These are phyloP conservation scores for Nakazawaea siamensis DNA, from an alignment of 805 yeast genomes.

Conservation along the genomic window DNA sequence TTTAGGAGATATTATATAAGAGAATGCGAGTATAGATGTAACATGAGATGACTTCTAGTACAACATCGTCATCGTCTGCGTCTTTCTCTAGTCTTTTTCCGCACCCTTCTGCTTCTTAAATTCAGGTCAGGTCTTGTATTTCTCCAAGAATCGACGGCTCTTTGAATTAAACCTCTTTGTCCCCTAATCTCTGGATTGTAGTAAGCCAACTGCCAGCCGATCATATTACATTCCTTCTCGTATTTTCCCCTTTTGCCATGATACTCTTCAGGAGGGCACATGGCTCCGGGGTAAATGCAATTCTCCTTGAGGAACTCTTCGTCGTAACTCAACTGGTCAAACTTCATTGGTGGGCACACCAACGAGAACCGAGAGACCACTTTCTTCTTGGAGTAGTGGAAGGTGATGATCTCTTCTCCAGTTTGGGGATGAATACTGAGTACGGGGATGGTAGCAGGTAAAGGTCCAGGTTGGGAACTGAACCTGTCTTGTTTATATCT, in stretches of 20 bases:
- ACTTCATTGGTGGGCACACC: constrained; percentile 15
- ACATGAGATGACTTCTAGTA: no score
- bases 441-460: constrained; percentile 15
- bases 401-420: constrained; percentile 22
- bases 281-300: constrained; percentile 42
- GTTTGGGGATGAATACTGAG: constrained; percentile 15
- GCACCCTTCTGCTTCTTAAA: constrained; percentile 34
- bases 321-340: background rate
- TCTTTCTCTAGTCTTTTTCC: constrained; percentile 13
- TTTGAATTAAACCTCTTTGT: constrained; percentile 38
- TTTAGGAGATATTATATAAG: no score
- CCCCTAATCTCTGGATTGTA: constrained; percentile 32
- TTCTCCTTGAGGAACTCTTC: constrained; percentile 27
- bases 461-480: constrained; percentile 24
- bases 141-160: constrained; percentile 47
- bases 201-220: constrained; percentile 40
- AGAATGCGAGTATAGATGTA: no score
- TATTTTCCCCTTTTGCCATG: constrained; percentile 36
- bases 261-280: constrained; percentile 31
- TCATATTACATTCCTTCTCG: constrained; percentile 37
- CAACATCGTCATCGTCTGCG: no score
- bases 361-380: constrained; percentile 18
- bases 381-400: constrained; percentile 23
- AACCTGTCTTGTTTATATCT: no score
- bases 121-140: constrained; percentile 34